Percentiles rank a stretch among this genome's conserved stretches.
Evolutionary conservation across 2,329 filamentous ascomycete genomes (phyloP).

Genomic region (Harringtonia lauricola): DNA sequence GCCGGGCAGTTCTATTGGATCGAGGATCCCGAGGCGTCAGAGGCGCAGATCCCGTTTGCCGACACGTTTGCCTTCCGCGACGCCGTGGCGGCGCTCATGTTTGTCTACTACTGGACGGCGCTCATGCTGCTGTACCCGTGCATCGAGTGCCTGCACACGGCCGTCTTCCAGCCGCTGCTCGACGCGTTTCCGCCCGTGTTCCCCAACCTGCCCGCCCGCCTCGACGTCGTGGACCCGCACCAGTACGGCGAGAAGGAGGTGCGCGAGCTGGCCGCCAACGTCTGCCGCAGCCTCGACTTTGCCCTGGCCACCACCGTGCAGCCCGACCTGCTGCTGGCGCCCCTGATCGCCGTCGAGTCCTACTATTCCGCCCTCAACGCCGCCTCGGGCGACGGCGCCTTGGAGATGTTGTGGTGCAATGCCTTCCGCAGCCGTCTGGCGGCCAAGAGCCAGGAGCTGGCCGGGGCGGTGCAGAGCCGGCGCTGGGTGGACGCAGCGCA

Average conservation of each 20-base stretch:
- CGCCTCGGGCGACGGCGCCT: constrained; percentile 26
- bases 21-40: constrained; percentile 16
- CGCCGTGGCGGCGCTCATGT: constrained; percentile 30
- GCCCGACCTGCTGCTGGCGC: constrained; percentile 33
- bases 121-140: constrained; percentile 38
- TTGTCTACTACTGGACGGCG: constrained; percentile 43
- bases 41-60: constrained; percentile 30
- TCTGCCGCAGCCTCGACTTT: constrained; percentile 40
- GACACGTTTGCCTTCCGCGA: constrained; percentile 34
- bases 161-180: constrained; percentile 31
- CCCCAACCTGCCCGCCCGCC: constrained; percentile 18
- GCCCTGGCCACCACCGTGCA: constrained; percentile 30
- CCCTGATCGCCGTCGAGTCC: constrained; percentile 30
- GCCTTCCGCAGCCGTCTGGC: constrained; percentile 27
- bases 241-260: constrained; percentile 21
- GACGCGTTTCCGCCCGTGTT: constrained; percentile 28
- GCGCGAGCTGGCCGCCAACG: constrained; percentile 32
- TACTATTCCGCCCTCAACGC: constrained; percentile 29
- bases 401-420: constrained; percentile 38
- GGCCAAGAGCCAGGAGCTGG: constrained; percentile 29
- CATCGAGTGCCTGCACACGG: constrained; percentile 32
- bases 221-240: constrained; percentile 28
- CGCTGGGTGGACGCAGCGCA: constrained; percentile 24
- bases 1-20: constrained; percentile 24
- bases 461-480: constrained; percentile 24